Conservation (phyloP, 805 yeast genomes). For the Kluyveromyces wickerhamii region DNA sequence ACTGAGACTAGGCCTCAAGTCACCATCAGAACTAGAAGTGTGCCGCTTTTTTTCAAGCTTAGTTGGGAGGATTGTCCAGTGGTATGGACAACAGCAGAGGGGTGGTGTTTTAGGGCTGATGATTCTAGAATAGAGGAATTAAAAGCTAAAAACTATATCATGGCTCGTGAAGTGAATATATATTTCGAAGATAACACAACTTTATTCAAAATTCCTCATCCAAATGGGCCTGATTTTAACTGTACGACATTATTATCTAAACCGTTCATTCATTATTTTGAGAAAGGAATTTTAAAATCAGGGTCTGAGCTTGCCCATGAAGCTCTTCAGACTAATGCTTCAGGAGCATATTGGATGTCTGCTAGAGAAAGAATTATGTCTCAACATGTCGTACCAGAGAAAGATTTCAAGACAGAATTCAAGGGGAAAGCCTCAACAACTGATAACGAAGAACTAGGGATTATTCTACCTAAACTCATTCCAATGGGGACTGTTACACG, state of each 20-base stretch:
- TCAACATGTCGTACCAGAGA: conserved; percentile 73
- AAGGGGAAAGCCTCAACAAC: conserved; percentile 10
- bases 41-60: conserved; percentile 68
- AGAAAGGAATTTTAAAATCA: conserved; percentile 64
- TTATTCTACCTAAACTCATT: conserved; percentile 75
- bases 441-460: conserved; percentile 39
- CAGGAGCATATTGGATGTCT: conserved; percentile 90
- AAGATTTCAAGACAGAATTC: conserved; percentile 24
- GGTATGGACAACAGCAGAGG: conserved; percentile 66
- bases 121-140: conserved; percentile 24
- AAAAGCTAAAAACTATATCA: conserved; percentile 29
- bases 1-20: conserved; percentile 41
- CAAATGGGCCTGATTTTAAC: conserved; percentile 66
- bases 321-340: conserved; percentile 68
- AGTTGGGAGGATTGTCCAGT: conserved; percentile 84
- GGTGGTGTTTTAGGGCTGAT: conserved; percentile 81
- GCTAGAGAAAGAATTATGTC: conserved; percentile 74
- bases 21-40: conserved; percentile 62
- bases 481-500: conserved; percentile 97
- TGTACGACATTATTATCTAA: conserved; percentile 76
- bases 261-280: conserved; percentile 61
- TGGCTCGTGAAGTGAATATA: conserved; percentile 15
- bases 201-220: conserved; percentile 77
- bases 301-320: conserved; percentile 64
- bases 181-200: conserved; percentile 13